These are phyloP conservation scores for Skeletonema potamos DNA, from an alignment of 108 stramenopile species.

Conservation along the genomic window DNA sequence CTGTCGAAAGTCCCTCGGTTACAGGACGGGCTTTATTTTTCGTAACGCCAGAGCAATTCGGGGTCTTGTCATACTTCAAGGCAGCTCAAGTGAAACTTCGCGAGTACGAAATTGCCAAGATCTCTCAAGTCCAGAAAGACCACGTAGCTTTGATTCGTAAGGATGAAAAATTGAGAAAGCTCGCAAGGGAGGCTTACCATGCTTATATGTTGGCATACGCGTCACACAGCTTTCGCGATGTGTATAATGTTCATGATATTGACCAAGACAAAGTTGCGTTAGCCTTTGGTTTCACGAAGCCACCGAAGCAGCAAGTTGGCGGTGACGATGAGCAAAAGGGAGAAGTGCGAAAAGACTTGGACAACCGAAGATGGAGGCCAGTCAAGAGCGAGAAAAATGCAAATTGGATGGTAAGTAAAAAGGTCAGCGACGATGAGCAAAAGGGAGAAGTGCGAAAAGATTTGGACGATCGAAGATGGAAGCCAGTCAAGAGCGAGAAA, in stretches of 20 bases:
- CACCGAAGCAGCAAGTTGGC: conserved; percentile 1
- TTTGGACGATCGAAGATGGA: not conserved
- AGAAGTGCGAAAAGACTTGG: not conserved
- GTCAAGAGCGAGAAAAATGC: not conserved
- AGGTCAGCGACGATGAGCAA: not conserved
- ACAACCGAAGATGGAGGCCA: conserved; percentile 10
- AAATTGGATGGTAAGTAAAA: conserved; percentile 28
- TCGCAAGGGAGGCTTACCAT: conserved; percentile 22
- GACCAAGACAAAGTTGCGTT: conserved; percentile 22
- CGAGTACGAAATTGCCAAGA: conserved; percentile 36
- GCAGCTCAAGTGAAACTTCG: conserved; percentile 22
- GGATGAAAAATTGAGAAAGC: conserved; percentile 15
- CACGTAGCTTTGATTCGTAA: conserved; percentile 14
- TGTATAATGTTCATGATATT: conserved; percentile 34
- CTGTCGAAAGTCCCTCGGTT: not conserved
- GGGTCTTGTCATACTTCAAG: conserved; percentile 26
- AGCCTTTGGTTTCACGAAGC: conserved; percentile 32
- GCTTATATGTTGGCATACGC: conserved; percentile 31
- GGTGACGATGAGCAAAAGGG: not conserved
- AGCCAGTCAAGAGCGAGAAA: conserved; percentile 3
- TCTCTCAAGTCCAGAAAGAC: conserved; percentile 22
- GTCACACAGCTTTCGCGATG: conserved; percentile 32
- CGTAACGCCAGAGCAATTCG: conserved; percentile 30
- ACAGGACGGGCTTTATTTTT: conserved; percentile 25
- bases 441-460: not conserved